Percentiles rank a stretch among this genome's conserved stretches.
These are phyloP conservation scores for Dalbergia oliveri DNA, from an alignment of 306 rosid species.

Conservation along the genomic window DNA sequence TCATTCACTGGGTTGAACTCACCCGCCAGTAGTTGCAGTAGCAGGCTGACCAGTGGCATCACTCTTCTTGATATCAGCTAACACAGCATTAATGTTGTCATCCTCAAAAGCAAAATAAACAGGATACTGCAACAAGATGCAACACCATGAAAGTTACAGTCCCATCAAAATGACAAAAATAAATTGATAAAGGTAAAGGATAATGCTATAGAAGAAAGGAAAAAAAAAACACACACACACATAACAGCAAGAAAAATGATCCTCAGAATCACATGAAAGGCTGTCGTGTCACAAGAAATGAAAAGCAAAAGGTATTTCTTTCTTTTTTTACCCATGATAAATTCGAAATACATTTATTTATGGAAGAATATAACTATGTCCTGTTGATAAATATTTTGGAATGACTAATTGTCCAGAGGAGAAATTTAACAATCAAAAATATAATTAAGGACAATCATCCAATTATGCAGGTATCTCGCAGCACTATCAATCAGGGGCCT, in stretches of 20 bases:
- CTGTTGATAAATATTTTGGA: background rate
- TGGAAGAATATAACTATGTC: background rate
- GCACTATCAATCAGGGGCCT: slow-evolving; percentile 22
- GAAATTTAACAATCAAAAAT: too few relatives aligned
- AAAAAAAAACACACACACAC: background rate
- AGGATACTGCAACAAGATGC: slow-evolving; percentile 80
- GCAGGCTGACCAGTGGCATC: slow-evolving; percentile 99
- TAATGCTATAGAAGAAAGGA: background rate
- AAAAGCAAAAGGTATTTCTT: background rate
- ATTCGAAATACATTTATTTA: background rate
- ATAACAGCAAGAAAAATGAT: background rate
- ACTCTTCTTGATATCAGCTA: slow-evolving; percentile 86
- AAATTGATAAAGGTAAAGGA: background rate
- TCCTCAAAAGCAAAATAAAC: slow-evolving; percentile 97
- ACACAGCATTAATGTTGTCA: slow-evolving; percentile 68
- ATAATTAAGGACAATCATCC: background rate
- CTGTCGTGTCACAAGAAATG: slow-evolving; percentile 7
- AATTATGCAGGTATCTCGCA: slow-evolving; percentile 11
- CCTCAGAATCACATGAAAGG: slow-evolving; percentile 5
- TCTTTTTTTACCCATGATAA: background rate
- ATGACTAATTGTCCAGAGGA: background rate
- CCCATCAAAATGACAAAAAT: slow-evolving; percentile 23
- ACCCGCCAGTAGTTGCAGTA: slow-evolving; percentile 99
- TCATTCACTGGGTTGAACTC: slow-evolving; percentile 47
- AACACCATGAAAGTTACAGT: slow-evolving; percentile 42